Evolutionary conservation across 108 stramenopile species (phyloP).

Genomic region (Nitzschia sp.): DNA sequence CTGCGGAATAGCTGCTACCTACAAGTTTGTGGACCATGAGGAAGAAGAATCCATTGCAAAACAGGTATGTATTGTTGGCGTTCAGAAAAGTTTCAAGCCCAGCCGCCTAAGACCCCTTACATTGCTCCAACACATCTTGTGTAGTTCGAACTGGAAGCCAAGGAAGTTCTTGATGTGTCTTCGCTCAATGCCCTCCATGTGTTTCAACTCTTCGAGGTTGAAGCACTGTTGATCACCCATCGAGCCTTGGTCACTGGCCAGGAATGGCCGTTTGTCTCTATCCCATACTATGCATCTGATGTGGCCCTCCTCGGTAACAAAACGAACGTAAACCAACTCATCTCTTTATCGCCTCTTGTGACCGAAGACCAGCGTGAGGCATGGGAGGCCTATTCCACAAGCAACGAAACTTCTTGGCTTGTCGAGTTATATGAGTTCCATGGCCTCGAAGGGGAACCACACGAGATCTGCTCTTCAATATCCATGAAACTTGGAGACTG

Average conservation of each 20-base stretch:
- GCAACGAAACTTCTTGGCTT: slow-evolving; percentile 1
- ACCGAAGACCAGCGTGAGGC: neutral
- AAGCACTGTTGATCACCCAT: slow-evolving; percentile 3
- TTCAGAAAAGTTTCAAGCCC: too few relatives aligned
- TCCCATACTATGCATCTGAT: slow-evolving; percentile 16
- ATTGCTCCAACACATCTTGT: too few relatives aligned
- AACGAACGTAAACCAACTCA: neutral
- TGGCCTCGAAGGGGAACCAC: neutral
- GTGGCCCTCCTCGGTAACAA: neutral
- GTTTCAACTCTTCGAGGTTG: slow-evolving; percentile 7
- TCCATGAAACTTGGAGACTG: neutral
- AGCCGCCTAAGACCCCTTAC: too few relatives aligned
- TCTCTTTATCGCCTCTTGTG: slow-evolving; percentile 3
- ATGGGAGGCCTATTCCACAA: slow-evolving; percentile 1
- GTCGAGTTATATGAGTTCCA: neutral
- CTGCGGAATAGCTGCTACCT: neutral
- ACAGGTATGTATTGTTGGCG: slow-evolving; percentile 5
- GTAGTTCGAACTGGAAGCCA: slow-evolving; percentile 3
- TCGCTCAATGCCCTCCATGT: neutral
- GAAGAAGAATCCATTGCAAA: neutral
- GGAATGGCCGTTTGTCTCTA: slow-evolving; percentile 28
- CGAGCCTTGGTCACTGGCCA: neutral
- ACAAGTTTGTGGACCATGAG: neutral
- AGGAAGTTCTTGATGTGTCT: neutral
- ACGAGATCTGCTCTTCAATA: neutral